These are phyloP conservation scores for Incumbomyces lentus DNA, from an alignment of 2,329 filamentous ascomycete species.

Conservation along the genomic window DNA sequence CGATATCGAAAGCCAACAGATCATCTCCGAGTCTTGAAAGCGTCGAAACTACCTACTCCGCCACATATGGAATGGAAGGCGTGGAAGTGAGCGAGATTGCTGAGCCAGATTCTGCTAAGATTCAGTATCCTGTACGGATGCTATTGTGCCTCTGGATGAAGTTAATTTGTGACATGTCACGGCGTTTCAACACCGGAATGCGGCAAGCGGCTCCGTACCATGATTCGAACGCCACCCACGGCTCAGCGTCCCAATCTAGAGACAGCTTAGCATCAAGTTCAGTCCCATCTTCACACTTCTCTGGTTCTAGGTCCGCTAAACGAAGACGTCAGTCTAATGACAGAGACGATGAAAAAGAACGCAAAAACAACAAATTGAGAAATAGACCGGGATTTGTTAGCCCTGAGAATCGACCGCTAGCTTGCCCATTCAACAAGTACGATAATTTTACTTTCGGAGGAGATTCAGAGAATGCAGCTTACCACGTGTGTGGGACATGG, in stretches of 20 bases:
- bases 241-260: not conserved
- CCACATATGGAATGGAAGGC: not conserved
- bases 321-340: not conserved
- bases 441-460: constrained; percentile 5
- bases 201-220: not conserved
- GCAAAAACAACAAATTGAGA: not conserved
- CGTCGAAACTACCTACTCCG: not conserved
- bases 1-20: not conserved
- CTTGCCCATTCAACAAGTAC: constrained; percentile 10
- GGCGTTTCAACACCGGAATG: not conserved
- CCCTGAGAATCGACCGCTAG: constrained; percentile 4
- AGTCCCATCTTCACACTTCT: not conserved
- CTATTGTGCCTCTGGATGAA: not conserved
- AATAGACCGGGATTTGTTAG: not conserved
- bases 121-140: not conserved
- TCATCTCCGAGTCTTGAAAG: not conserved
- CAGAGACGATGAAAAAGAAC: constrained; percentile 1
- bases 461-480: constrained; percentile 2
- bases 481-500: constrained; percentile 7
- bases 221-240: not conserved
- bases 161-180: not conserved
- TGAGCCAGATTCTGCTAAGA: not conserved
- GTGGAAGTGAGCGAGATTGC: not conserved
- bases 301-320: not conserved
- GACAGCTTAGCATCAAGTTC: not conserved